Conservation (phyloP, 257 asterid species). For the Linderniella brevidens region DNA sequence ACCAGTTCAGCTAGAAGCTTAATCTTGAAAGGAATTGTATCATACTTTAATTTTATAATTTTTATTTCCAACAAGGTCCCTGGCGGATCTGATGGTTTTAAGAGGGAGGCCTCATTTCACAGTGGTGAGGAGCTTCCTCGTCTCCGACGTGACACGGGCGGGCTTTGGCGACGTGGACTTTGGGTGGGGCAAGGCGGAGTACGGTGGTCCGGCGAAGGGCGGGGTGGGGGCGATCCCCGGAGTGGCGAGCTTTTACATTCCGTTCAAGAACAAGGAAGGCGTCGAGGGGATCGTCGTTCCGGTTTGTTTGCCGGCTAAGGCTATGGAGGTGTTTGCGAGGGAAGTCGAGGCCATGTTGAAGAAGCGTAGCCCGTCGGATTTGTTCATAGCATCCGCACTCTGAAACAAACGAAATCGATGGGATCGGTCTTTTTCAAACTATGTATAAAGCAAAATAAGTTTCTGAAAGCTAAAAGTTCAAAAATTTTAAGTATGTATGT, state of each 20-base stretch:
- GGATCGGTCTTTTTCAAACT: no score
- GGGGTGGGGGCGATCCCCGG: slow-evolving; percentile 43
- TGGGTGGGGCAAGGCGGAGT: slow-evolving; percentile 51
- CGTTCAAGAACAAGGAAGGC: slow-evolving; percentile 27
- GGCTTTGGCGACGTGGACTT: slow-evolving; percentile 41
- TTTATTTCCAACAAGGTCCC: no score
- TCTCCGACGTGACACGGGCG: slow-evolving; percentile 29
- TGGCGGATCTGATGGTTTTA: slow-evolving; percentile 32
- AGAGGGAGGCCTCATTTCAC: slow-evolving; percentile 33
- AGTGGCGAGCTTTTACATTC: slow-evolving; percentile 26
- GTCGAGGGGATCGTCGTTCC: slow-evolving; percentile 44
- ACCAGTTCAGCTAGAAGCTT: no score
- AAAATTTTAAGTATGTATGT: no score
- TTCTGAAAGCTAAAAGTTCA: no score
- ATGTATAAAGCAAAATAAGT: no score
- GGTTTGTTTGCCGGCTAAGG: slow-evolving; percentile 26
- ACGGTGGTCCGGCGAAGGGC: slow-evolving; percentile 43
- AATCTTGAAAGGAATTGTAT: no score
- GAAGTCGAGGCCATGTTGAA: slow-evolving; percentile 29
- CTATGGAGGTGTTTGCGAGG: slow-evolving; percentile 34
- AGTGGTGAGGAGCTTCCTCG: slow-evolving; percentile 20
- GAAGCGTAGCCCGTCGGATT: not conserved
- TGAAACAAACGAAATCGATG: not conserved
- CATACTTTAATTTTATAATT: no score
- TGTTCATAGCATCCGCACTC: not conserved